Conservation (phyloP, 352 stramenopile species). For the Blastocystis sp. region DNA sequence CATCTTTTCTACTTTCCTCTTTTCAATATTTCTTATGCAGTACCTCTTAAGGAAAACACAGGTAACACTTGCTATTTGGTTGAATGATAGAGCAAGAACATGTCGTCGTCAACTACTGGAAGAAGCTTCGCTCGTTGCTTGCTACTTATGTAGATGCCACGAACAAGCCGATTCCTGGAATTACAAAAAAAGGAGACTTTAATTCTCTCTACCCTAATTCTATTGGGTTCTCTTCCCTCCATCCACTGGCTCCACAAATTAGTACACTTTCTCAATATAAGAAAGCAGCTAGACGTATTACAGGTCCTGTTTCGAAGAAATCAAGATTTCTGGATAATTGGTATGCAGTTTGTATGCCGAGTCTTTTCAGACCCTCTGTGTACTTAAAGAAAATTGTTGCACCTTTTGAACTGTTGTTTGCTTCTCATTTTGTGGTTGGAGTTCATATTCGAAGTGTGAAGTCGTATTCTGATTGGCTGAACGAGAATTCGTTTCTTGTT, state of each 20-base stretch:
- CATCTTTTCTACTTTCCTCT: slow-evolving; percentile 30
- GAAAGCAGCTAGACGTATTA: not conserved
- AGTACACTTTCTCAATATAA: not conserved
- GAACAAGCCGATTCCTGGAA: not conserved
- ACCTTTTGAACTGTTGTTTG: not conserved
- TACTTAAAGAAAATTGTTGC: not conserved
- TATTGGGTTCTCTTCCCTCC: not conserved
- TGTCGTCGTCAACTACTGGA: not conserved
- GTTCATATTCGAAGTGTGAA: not conserved
- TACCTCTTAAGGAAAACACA: not conserved
- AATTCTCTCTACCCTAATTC: not conserved
- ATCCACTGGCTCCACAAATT: not conserved
- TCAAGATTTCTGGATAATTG: not conserved
- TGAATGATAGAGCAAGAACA: not conserved
- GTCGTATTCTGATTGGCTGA: not conserved
- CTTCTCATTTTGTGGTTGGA: not conserved
- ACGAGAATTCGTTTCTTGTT: not conserved
- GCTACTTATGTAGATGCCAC: not conserved
- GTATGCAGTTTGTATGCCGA: slow-evolving; percentile 6
- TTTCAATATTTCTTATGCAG: slow-evolving; percentile 20
- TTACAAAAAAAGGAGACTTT: not conserved
- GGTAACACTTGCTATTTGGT: not conserved
- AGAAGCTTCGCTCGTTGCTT: not conserved
- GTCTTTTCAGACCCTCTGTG: slow-evolving; percentile 1
- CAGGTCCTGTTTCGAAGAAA: too few species aligned